Base-by-base conservation (phyloP, 129 eudicot genomes). In the Centaurea solstitialis region DNA sequence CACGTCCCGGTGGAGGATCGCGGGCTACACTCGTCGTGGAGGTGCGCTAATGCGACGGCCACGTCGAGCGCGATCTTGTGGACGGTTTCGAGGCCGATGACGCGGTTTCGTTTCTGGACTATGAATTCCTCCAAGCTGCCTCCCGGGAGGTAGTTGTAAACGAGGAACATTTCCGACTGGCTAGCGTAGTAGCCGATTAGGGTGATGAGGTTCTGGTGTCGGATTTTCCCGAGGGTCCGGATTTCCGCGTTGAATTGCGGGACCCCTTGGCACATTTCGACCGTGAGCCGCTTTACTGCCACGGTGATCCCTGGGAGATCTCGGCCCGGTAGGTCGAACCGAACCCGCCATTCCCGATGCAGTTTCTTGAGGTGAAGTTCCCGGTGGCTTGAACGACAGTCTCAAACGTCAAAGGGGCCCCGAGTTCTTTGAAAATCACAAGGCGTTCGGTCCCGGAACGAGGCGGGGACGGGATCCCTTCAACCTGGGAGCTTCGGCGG, bases 311-410 rank as follows among this genome's bases (percentile, higher is more conserved):
- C 93, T 2, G 92, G 86, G 83, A 73, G 15, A 91, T 39, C 33
- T 86, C 90, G 4, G 93, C 97, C 40, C 77, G 73, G 78, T 89
- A 91, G 50, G 93, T 91, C 20, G 91, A 77, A 9, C 97, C 97
- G 45, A 91, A 91, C 12, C 97, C 97, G 4, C 97, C 97, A 37
- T 75, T 79, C 41, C 97, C 97, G 24, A 91, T 91, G 84, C 97
- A 87, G 70, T 89, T 68, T 74, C 82, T 74, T 4, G 79, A 10
- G 26, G 77, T 79, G 38, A 91, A 89, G 61, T 87, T 83, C 12
- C 87, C 91, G 0, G 97, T 87, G n/a, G 97, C 93, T 39, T 77
- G 77, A 40, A 87, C 68, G 1, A 91, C 82, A 8, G 23, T 33
- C 10, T 87, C 83, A 28, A 80, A 89, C 22, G 97, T 91, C 50